Conservation (phyloP, 164 flowering plant genomes). For the Sedum album region DNA sequence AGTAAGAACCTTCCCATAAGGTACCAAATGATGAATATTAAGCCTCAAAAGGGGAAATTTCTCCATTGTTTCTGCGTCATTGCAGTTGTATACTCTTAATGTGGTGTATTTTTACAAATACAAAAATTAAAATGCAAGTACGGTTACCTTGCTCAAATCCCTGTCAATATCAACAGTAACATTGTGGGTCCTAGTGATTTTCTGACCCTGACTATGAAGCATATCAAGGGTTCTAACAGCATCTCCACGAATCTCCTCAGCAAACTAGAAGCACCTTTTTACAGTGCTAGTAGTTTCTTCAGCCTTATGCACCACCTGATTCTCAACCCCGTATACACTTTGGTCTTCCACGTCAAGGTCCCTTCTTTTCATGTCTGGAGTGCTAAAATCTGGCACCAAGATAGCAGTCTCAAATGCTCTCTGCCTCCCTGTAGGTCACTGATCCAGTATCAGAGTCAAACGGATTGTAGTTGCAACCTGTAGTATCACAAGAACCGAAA, state of each 20-base stretch:
- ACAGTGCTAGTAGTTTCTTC: slow-evolving; percentile 58
- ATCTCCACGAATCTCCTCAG: slow-evolving; percentile 65
- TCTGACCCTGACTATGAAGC: slow-evolving; percentile 79
- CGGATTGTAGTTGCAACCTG: not conserved
- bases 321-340: slow-evolving; percentile 53
- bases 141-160: slow-evolving; percentile 56
- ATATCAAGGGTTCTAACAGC: slow-evolving; percentile 58
- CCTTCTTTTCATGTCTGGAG: not conserved
- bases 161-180: slow-evolving; percentile 50
- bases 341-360: not conserved
- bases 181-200: slow-evolving; percentile 59
- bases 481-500: not conserved
- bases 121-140: no score
- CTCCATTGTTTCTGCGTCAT: not conserved
- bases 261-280: slow-evolving; percentile 56
- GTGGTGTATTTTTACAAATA: not conserved
- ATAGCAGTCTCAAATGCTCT: not conserved
- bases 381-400: not conserved
- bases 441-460: slow-evolving; percentile 6
- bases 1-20: not conserved
- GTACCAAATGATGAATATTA: not conserved
- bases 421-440: not conserved
- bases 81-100: not conserved
- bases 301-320: slow-evolving; percentile 58
- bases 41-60: not conserved